Conservation (phyloP, 2,329 filamentous ascomycete genomes). For the Calycina marina region DNA sequence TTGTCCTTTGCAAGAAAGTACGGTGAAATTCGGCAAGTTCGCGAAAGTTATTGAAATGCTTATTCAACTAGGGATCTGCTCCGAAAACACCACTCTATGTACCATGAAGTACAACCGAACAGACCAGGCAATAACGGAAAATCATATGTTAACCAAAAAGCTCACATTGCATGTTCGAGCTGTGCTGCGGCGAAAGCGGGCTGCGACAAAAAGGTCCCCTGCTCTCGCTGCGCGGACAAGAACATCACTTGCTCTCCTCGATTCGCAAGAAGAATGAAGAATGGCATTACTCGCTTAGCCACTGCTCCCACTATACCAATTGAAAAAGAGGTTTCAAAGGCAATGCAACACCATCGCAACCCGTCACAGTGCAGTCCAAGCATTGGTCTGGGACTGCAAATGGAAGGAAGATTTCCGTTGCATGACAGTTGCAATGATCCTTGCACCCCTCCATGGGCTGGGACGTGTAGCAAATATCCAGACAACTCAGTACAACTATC, state of each 20-base stretch:
- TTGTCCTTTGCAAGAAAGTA: constrained; percentile 36
- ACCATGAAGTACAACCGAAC: constrained; percentile 34
- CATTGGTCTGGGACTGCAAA: constrained; percentile 1
- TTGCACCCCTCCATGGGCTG: not conserved
- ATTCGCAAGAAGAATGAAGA: constrained; percentile 35
- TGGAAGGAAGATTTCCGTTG: not conserved
- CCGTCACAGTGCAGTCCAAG: too few relatives aligned
- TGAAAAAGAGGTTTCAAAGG: too few relatives aligned
- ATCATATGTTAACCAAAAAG: constrained; percentile 26
- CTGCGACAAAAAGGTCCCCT: constrained; percentile 35
- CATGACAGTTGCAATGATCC: not conserved
- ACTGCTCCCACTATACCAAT: constrained; percentile 4
- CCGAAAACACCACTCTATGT: constrained; percentile 34
- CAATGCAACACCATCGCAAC: too few relatives aligned
- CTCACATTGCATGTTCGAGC: constrained; percentile 34
- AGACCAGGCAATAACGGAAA: constrained; percentile 31
- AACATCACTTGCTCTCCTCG: constrained; percentile 32
- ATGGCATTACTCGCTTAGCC: constrained; percentile 18
- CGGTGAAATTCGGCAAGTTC: constrained; percentile 8
- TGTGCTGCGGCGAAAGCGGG: constrained; percentile 36
- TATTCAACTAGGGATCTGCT: constrained; percentile 31
- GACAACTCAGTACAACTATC: too few relatives aligned
- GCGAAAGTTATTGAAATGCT: constrained; percentile 17
- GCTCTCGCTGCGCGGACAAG: constrained; percentile 34
- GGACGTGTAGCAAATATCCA: too few relatives aligned